Conservation (phyloP, 106 monocot genomes). For the Phalaenopsis aphrodite region DNA sequence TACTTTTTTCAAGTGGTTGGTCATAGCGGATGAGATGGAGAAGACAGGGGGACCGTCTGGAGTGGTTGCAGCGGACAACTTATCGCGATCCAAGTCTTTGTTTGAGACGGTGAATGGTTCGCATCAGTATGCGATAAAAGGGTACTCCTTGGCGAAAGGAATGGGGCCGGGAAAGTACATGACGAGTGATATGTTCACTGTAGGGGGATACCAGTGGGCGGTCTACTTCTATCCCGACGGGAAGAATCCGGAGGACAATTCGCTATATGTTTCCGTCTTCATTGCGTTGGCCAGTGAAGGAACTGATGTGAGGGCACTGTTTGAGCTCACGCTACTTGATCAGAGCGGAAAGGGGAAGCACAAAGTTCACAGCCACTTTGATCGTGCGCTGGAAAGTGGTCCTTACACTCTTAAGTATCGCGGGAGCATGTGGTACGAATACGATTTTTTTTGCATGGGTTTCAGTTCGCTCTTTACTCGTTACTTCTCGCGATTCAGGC, state of each 20-base stretch:
- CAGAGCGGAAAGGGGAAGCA: constrained; percentile 64
- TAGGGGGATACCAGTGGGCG: constrained; percentile 69
- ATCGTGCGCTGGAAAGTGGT: constrained; percentile 40
- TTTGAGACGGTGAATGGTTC: constrained; percentile 72
- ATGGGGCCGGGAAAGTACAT: constrained; percentile 65
- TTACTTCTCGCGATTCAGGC: not conserved
- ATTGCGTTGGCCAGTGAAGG: constrained; percentile 56
- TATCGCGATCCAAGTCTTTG: constrained; percentile 40
- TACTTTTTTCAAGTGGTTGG: not conserved
- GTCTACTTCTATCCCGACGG: constrained; percentile 78
- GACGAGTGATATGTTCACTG: constrained; percentile 55
- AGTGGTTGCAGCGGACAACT: constrained; percentile 1
- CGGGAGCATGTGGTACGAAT: constrained; percentile 59
- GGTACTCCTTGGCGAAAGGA: constrained; percentile 75
- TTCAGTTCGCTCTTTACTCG: not conserved
- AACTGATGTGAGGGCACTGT: constrained; percentile 62
- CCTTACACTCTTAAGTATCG: constrained; percentile 57
- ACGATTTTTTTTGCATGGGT: not conserved
- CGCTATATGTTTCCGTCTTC: constrained; percentile 62
- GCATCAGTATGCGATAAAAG: constrained; percentile 50
- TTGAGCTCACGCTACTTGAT: constrained; percentile 57
- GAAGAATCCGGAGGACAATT: constrained; percentile 69
- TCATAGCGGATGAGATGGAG: constrained; percentile 5
- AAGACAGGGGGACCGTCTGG: constrained; percentile 3
- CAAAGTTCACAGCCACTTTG: constrained; percentile 71